These are phyloP conservation scores for Lentinula boryana DNA, from an alignment of 768 basidiomycete species.

Conservation along the genomic window DNA sequence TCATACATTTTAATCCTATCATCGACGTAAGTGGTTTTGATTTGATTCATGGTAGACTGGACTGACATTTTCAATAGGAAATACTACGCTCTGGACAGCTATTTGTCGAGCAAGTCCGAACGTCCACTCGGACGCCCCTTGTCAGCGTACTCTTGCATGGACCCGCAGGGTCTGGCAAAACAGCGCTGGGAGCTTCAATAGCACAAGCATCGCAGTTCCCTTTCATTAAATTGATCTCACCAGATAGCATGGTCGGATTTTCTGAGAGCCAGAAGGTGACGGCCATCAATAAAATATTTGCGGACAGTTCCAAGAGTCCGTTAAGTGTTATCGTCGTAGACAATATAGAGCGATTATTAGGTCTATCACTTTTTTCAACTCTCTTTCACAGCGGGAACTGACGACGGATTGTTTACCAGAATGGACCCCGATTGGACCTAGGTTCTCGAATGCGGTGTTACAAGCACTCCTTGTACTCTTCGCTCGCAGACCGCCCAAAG, in stretches of 20 bases:
- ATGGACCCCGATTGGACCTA: constrained; percentile 95
- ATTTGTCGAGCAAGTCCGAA: constrained; percentile 90
- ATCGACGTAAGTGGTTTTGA: constrained; percentile 60
- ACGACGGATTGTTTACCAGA: constrained; percentile 40
- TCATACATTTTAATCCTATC: constrained; percentile 75
- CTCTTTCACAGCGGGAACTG: not conserved
- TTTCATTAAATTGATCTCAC: constrained; percentile 96
- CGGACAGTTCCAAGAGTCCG: constrained; percentile 96
- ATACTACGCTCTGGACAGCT: constrained; percentile 81
- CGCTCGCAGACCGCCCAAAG: constrained; percentile 88
- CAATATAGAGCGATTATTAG: constrained; percentile 87
- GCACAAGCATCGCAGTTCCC: constrained; percentile 92
- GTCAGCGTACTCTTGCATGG: constrained; percentile 90
- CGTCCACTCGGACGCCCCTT: constrained; percentile 84
- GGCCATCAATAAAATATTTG: constrained; percentile 88
- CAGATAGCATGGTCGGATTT: constrained; percentile 95
- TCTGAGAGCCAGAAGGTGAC: constrained; percentile 89
- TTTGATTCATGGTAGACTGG: not conserved
- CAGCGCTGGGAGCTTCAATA: constrained; percentile 89
- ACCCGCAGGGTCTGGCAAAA: constrained; percentile 88
- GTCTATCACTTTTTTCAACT: constrained; percentile 33
- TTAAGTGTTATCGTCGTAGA: constrained; percentile 95
- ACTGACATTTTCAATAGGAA: constrained; percentile 41
- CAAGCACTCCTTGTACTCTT: constrained; percentile 88
- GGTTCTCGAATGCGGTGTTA: constrained; percentile 91